Conservation (phyloP, 805 yeast species). For the Cyberlindnera petersonii region DNA sequence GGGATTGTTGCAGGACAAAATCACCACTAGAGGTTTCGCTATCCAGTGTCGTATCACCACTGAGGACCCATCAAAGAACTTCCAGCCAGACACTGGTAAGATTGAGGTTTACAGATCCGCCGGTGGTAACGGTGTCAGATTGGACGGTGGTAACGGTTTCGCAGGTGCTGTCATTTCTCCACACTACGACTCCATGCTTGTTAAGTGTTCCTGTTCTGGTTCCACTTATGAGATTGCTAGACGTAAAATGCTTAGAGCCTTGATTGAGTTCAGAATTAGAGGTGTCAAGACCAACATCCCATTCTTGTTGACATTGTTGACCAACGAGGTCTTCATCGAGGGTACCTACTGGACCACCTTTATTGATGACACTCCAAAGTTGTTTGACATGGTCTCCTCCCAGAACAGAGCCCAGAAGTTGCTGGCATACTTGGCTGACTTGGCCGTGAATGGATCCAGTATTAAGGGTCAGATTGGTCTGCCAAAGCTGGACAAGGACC, state of each 20-base stretch:
- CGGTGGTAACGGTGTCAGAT: constrained; percentile 98
- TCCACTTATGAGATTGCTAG: constrained; percentile 95
- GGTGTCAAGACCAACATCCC: constrained; percentile 99
- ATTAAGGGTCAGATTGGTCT: constrained; percentile 93
- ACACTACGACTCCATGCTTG: constrained; percentile 97
- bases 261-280: constrained; percentile 96
- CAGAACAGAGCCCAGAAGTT: constrained; percentile 96
- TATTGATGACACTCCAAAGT: constrained; percentile 94
- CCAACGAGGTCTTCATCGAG: constrained; percentile 78
- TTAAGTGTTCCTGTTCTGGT: constrained; percentile 96
- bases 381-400: constrained; percentile 91
- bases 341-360: constrained; percentile 98
- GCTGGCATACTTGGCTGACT: constrained; percentile 84
- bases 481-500: constrained; percentile 77
- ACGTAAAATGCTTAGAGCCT: constrained; percentile 94
- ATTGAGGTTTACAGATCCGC: constrained; percentile 97
- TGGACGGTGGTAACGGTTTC: constrained; percentile 98
- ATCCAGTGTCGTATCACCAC: constrained; percentile 99
- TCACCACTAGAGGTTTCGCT: constrained; percentile 95
- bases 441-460: constrained; percentile 93
- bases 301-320: constrained; percentile 84
- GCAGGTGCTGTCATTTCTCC: constrained; percentile 97
- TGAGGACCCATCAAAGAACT: constrained; percentile 93
- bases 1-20: constrained; percentile 90
- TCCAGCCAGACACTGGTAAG: constrained; percentile 98